Conservation (phyloP, 2,329 filamentous ascomycete genomes). For the Cadophora sp. region DNA sequence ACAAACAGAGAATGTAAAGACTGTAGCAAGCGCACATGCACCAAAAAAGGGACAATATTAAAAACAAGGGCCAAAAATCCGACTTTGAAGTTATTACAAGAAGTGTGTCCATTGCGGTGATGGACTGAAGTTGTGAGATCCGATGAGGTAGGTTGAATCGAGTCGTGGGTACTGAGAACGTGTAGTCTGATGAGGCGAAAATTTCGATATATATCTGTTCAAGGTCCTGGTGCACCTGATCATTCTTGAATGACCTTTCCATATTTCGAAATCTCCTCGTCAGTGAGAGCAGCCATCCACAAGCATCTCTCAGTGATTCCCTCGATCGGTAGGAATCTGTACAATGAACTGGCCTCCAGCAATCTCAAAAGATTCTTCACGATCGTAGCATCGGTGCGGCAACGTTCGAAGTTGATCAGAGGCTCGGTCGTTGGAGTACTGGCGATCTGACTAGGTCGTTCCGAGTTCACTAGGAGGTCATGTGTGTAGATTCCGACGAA, state of each 20-base stretch:
- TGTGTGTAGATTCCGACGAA: slow-evolving; percentile 87
- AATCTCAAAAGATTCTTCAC: slow-evolving; percentile 81
- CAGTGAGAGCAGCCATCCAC: slow-evolving; percentile 81
- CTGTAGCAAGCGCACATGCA: slow-evolving; percentile 24
- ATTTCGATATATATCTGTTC: slow-evolving; percentile 18
- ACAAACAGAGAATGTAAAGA: slow-evolving; percentile 28
- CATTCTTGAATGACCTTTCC: slow-evolving; percentile 43
- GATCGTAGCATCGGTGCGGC: slow-evolving; percentile 75
- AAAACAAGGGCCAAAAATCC: slow-evolving; percentile 23
- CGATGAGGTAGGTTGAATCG: slow-evolving; percentile 5
- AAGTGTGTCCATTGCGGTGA: slow-evolving; percentile 16
- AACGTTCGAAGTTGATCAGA: slow-evolving; percentile 84
- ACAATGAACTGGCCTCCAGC: slow-evolving; percentile 79
- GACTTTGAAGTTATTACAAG: slow-evolving; percentile 28
- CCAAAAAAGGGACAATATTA: slow-evolving; percentile 27
- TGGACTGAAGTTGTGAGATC: slow-evolving; percentile 20
- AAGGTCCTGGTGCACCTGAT: slow-evolving; percentile 18
- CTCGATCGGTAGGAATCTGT: slow-evolving; percentile 76
- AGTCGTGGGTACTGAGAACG: background rate
- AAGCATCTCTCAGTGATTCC: slow-evolving; percentile 81
- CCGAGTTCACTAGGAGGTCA: slow-evolving; percentile 81
- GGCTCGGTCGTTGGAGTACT: slow-evolving; percentile 70
- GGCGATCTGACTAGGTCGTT: slow-evolving; percentile 77
- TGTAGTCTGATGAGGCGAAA: background rate
- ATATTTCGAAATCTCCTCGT: slow-evolving; percentile 71